A percentile compares a stretch with the other conserved stretches of the same genome.
phyloP scores from a whole-genome alignment of 2,329 filamentous ascomycete genomes.

The Aspergillus sp. region DNA sequence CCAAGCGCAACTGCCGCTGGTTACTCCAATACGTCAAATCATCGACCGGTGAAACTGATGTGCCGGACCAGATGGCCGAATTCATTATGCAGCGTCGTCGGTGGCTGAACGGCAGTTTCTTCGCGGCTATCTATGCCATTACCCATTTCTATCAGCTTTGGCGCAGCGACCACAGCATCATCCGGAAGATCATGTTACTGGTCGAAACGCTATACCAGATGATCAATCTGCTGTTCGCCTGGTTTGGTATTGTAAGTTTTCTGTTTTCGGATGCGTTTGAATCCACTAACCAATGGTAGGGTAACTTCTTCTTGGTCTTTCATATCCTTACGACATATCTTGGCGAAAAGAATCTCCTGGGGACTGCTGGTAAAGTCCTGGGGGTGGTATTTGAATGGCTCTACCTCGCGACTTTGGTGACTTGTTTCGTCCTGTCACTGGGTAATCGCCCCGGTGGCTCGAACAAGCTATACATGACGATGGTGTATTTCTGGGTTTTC shows the following conservation, averaged over 20 bases:
- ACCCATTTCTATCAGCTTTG: conserved; percentile 96
- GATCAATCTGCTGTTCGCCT: conserved; percentile 94
- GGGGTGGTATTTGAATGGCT: conserved; percentile 94
- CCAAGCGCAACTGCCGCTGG: conserved; percentile 97
- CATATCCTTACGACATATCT: conserved; percentile 91
- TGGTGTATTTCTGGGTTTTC: conserved; percentile 97
- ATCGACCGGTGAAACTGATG: conserved; percentile 93
- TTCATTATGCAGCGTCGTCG: conserved; percentile 92
- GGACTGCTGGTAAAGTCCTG: conserved; percentile 73
- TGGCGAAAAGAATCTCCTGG: conserved; percentile 67
- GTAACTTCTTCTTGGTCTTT: conserved; percentile 99
- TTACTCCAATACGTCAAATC: conserved; percentile 98
- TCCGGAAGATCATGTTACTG: conserved; percentile 86
- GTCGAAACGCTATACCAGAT: conserved; percentile 94
- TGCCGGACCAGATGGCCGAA: conserved; percentile 90
- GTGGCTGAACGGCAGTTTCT: conserved; percentile 98
- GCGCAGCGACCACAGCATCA: conserved; percentile 82
- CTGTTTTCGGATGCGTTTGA: not conserved
- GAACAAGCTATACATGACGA: conserved; percentile 89
- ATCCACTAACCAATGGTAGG: conserved; percentile 35
- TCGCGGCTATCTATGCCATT: conserved; percentile 92
- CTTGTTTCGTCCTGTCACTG: conserved; percentile 91
- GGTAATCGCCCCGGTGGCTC: conserved; percentile 94
- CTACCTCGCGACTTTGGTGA: conserved; percentile 86
- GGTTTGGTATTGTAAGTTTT: conserved; percentile 80